A percentile compares a stretch with the other conserved stretches of the same genome.
Evolutionary conservation across 1,284 basidiomycete genomes (phyloP).

Genomic region (Tilletia caries): DNA sequence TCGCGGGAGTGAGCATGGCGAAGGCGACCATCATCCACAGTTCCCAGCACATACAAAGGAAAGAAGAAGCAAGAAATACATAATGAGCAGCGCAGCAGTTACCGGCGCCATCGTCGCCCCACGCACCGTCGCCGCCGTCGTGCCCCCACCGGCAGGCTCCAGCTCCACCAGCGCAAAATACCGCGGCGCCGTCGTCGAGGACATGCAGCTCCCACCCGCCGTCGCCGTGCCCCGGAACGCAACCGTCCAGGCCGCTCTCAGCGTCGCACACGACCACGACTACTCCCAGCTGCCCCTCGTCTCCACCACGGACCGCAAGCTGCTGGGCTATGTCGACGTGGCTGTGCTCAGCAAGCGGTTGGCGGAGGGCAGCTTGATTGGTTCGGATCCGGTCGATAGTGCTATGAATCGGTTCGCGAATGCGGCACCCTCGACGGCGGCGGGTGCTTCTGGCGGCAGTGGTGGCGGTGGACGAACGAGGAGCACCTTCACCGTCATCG

Average conservation of each 20-base stretch:
- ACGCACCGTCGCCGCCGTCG: conserved; percentile 27
- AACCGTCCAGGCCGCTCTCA: conserved; percentile 29
- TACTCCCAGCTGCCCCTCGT: conserved; percentile 45
- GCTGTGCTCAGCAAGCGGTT: conserved; percentile 32
- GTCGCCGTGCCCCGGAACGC: conserved; percentile 39
- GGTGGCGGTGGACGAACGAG: conserved; percentile 7
- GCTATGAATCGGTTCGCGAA: conserved; percentile 41
- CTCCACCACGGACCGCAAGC: conserved; percentile 34
- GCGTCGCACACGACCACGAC: conserved; percentile 45
- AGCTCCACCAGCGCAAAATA: conserved; percentile 34
- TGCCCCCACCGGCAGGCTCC: conserved; percentile 32
- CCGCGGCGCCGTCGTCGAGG: conserved; percentile 44
- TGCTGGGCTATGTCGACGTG: conserved; percentile 47
- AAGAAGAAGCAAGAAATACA: too few species aligned
- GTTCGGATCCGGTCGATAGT: conserved; percentile 25
- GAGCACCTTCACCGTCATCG: conserved; percentile 41
- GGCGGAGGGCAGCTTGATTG: conserved; percentile 26
- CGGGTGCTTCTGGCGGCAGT: not conserved
- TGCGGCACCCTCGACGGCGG: not conserved
- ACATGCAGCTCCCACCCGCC: conserved; percentile 44
- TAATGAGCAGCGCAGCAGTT: conserved; percentile 15
- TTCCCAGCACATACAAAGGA: too few species aligned
- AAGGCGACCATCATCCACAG: too few species aligned
- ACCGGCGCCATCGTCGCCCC: conserved; percentile 42
- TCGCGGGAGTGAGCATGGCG: too few species aligned